Evolutionary conservation across 225 moss, liverwort and hornwort species (phyloP), one percentile per base, ranked within the genome.

Genomic region (Sphagnum tenellum): DNA sequence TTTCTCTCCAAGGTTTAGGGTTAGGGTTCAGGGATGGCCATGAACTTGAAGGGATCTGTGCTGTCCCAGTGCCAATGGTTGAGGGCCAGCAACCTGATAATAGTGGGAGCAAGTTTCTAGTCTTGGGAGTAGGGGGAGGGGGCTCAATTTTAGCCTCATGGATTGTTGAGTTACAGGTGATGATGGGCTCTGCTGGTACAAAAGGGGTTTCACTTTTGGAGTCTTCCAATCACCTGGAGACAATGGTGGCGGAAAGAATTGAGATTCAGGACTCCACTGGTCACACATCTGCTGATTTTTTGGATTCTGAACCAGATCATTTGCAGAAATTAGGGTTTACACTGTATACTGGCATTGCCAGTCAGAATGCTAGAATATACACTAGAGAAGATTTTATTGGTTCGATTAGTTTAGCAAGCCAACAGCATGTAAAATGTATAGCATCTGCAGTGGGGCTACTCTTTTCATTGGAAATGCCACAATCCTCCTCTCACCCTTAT

Each of bases 91-190:
- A 29, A 29, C 65, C 75, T 29, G 78, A 65, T 57, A 58, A 67
- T 63, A 60, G 63, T 50, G 65, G 64, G 13, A 79, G 72, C 68
- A 81, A 74, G 50, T 98, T 81, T 69, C 63, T 78, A 63, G 59
- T 87, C 6, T 45, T 91, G 65, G 89, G 89, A 80, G 76, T 72
- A 48, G 74, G 66, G 69, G 74, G 75, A 63, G 65, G 69, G 47
- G 81, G 83, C 61, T 49, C 59, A 45, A 12, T 73, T 12, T 73
- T 91, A 68, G 86, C 77, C 52, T 89, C 94, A 29, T 94, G 91
- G 94, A 73, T 75, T 63, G 50, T 91, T 45, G 78, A 91, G 62
- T 73, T 91, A 47, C 73, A 76, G 56, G 66, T 80, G 64, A 63
- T 47, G 29, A 29, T 29, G 29, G 29, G 29, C 29, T 29, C 29